Evolutionary conservation across 768 basidiomycete species (phyloP).

Genomic region (Ramaria rubella): DNA sequence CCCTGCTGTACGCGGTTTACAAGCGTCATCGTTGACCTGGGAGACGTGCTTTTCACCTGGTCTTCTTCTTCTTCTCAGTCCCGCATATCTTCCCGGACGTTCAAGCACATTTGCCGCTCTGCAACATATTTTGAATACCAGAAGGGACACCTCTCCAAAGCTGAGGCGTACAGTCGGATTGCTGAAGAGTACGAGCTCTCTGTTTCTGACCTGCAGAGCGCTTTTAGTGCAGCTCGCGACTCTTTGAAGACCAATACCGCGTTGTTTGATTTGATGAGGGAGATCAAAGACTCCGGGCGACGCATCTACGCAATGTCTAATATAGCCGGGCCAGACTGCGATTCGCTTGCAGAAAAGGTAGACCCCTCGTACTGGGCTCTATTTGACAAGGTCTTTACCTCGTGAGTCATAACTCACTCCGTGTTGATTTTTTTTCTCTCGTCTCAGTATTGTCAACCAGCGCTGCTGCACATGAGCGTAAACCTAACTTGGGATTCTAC

Average conservation of each 20-base stretch:
- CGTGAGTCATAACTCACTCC: slow-evolving; percentile 14
- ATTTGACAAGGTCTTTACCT: slow-evolving; percentile 48
- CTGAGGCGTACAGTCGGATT: slow-evolving; percentile 37
- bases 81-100: slow-evolving; percentile 33
- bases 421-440: not conserved
- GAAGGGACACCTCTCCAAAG: slow-evolving; percentile 37
- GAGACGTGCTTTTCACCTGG: slow-evolving; percentile 53
- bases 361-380: slow-evolving; percentile 35
- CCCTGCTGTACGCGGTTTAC: not conserved
- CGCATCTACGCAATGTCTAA: slow-evolving; percentile 54
- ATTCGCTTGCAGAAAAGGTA: slow-evolving; percentile 38
- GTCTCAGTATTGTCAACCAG: not conserved
- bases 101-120: slow-evolving; percentile 38
- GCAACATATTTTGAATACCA: slow-evolving; percentile 52
- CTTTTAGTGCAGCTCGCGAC: slow-evolving; percentile 43
- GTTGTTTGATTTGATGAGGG: not conserved
- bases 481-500: slow-evolving; percentile 50
- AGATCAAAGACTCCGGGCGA: slow-evolving; percentile 15
- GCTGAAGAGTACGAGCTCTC: slow-evolving; percentile 34
- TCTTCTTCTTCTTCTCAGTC: slow-evolving; percentile 38
- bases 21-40: slow-evolving; percentile 46
- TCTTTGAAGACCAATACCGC: slow-evolving; percentile 27
- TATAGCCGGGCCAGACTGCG: slow-evolving; percentile 49
- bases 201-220: slow-evolving; percentile 33
- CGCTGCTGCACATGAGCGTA: slow-evolving; percentile 45